Percentiles rank a stretch among this genome's conserved stretches.
Evolutionary conservation across 1,139 yeast genomes (phyloP).

Genomic region (Geotrichum carabidarum): DNA sequence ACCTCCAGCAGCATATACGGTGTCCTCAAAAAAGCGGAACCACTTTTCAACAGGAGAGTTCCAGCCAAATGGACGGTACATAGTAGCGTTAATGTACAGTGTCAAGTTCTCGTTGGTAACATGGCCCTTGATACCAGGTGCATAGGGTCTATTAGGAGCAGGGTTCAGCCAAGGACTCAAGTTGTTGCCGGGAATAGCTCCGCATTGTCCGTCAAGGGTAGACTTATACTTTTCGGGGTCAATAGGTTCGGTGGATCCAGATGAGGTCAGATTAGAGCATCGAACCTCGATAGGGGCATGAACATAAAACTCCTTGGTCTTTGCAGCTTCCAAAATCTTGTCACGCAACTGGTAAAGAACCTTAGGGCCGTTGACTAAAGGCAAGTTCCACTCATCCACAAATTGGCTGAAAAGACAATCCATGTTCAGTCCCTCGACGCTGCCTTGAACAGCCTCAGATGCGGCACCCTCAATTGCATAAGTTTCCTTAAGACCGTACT

Average conservation of each 20-base stretch:
- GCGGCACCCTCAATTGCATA: constrained; percentile 48
- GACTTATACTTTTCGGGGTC: constrained; percentile 20
- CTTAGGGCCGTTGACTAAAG: constrained; percentile 69
- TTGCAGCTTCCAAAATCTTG: constrained; percentile 58
- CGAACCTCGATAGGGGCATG: constrained; percentile 96
- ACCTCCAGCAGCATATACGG: constrained; percentile 74
- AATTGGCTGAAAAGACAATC: constrained; percentile 92
- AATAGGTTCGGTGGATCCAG: constrained; percentile 34
- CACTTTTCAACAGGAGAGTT: constrained; percentile 73
- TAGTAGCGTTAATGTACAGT: constrained; percentile 84
- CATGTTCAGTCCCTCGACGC: constrained; percentile 84
- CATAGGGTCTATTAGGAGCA: constrained; percentile 62
- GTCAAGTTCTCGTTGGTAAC: constrained; percentile 71
- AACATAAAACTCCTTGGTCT: constrained; percentile 61
- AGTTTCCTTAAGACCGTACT: constrained; percentile 69
- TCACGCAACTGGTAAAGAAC: constrained; percentile 60
- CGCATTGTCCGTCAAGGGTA: constrained; percentile 35
- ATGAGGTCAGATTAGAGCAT: constrained; percentile 72
- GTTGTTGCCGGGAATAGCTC: constrained; percentile 81
- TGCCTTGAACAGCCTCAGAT: constrained; percentile 63
- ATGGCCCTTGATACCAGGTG: constrained; percentile 36
- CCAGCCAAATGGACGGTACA: constrained; percentile 84
- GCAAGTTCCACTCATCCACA: constrained; percentile 96
- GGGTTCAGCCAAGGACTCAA: constrained; percentile 75
- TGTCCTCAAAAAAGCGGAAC: constrained; percentile 77